Percentiles rank a stretch among this genome's conserved stretches.
Evolutionary conservation across 441 rosid genomes (phyloP).

Genomic region (Croton setiger): DNA sequence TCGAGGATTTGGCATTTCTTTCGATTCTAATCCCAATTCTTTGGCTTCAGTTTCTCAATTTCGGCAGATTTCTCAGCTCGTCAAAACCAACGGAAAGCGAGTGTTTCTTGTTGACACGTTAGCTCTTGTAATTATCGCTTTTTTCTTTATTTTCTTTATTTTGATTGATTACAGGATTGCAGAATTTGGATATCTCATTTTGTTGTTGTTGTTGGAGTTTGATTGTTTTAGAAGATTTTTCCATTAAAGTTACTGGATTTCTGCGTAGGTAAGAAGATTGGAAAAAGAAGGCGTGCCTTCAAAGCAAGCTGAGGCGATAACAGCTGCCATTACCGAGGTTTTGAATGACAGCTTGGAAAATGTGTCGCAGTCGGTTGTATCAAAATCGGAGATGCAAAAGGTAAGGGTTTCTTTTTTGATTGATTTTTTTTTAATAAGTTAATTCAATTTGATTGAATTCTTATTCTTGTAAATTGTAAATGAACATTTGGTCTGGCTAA

Average conservation of each 20-base stretch:
- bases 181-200: not conserved
- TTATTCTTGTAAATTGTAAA: not conserved
- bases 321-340: conserved; percentile 75
- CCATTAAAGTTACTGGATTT: not conserved
- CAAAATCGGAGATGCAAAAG: conserved; percentile 84
- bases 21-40: conserved; percentile 3
- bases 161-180: not conserved
- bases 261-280: conserved; percentile 59
- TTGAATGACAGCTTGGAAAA: conserved; percentile 86
- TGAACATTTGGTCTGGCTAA: not conserved
- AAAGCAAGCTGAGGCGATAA: conserved; percentile 92
- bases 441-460: not conserved
- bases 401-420: conserved; percentile 26
- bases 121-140: conserved; percentile 52
- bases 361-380: conserved; percentile 72
- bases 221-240: not conserved
- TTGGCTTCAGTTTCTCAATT: conserved; percentile 23
- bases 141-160: not conserved
- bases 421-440: not conserved
- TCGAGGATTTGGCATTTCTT: conserved; percentile 29
- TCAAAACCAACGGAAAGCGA: conserved; percentile 48
- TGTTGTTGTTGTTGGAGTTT: not conserved
- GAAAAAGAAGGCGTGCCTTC: conserved; percentile 85
- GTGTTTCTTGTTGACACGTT: conserved; percentile 85
- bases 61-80: conserved; percentile 58